These are phyloP conservation scores for Lonicera japonica DNA, from an alignment of 129 eudicot genomes.

Conservation along the genomic window DNA sequence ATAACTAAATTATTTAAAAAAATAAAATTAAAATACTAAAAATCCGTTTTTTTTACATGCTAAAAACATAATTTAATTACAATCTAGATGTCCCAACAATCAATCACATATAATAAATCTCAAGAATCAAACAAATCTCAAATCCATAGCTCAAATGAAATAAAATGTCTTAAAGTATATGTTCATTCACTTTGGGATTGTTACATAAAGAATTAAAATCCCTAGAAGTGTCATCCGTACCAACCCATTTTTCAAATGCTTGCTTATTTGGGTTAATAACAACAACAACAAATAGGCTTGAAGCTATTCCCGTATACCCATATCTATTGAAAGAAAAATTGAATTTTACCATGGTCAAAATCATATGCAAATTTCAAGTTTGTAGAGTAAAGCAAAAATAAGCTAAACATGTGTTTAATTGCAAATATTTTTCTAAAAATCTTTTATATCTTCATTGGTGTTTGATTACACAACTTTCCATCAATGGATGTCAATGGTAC, in stretches of 20 bases:
- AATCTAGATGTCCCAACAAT: slow-evolving; percentile 7
- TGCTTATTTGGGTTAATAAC: slow-evolving; percentile 27
- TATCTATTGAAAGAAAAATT: slow-evolving; percentile 19
- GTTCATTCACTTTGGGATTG: slow-evolving; percentile 25
- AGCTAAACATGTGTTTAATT: no score
- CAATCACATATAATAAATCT: background rate
- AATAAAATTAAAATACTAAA: no score
- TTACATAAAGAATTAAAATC: slow-evolving; percentile 27
- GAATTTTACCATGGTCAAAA: background rate
- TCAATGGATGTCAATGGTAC: no score
- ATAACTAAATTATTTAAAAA: no score
- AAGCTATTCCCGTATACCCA: slow-evolving; percentile 44
- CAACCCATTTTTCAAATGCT: slow-evolving; percentile 34
- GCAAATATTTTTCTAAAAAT: no score
- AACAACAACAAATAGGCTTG: slow-evolving; percentile 37
- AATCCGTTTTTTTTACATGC: slow-evolving; percentile 9
- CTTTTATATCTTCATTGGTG: no score
- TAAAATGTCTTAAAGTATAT: slow-evolving; percentile 33
- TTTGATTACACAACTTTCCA: no score
- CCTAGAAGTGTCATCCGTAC: slow-evolving; percentile 21
- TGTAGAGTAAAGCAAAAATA: no score
- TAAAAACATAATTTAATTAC: slow-evolving; percentile 1
- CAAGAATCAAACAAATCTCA: background rate
- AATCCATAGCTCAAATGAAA: no score
- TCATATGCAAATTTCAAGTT: no score